Percentiles rank a stretch among this genome's conserved stretches.
These are phyloP conservation scores for Penicillium parvum DNA, from an alignment of 495 filamentous ascomycete species.

Conservation along the genomic window DNA sequence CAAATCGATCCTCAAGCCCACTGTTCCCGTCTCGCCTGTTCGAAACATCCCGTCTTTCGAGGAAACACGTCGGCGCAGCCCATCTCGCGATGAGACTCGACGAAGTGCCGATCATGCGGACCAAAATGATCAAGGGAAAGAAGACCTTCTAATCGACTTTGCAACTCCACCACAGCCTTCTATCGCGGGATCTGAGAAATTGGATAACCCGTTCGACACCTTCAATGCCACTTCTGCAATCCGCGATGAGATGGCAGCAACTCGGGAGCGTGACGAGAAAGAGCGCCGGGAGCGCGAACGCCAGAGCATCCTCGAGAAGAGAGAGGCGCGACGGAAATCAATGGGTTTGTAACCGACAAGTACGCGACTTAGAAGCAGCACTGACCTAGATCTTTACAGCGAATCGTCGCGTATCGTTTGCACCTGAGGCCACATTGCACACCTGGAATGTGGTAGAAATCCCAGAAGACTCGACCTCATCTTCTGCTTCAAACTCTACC, in stretches of 20 bases:
- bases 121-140: slow-evolving; percentile 19
- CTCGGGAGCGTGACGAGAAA: slow-evolving; percentile 67
- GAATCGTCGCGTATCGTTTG: slow-evolving; percentile 93
- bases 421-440: slow-evolving; percentile 93
- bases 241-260: slow-evolving; percentile 69
- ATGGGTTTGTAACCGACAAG: slow-evolving; percentile 53
- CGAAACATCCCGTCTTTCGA: slow-evolving; percentile 54
- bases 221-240: slow-evolving; percentile 44
- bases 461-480: slow-evolving; percentile 79
- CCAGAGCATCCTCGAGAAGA: slow-evolving; percentile 61
- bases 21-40: slow-evolving; percentile 61
- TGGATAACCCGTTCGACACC: slow-evolving; percentile 56
- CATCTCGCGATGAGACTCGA: slow-evolving; percentile 28
- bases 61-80: slow-evolving; percentile 40
- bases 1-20: slow-evolving; percentile 84
- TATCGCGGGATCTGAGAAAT: slow-evolving; percentile 32
- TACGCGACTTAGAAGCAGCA: neutral
- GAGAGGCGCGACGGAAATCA: slow-evolving; percentile 87
- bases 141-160: slow-evolving; percentile 48
- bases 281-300: slow-evolving; percentile 63
- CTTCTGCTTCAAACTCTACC: slow-evolving; percentile 69
- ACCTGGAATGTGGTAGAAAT: slow-evolving; percentile 96
- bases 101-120: slow-evolving; percentile 23
- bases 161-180: slow-evolving; percentile 34
- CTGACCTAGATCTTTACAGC: slow-evolving; percentile 38